A percentile compares a stretch with the other conserved stretches of the same genome.
Conservation (phyloP, 2,329 filamentous ascomycete species). For the Orbilia quercus region DNA sequence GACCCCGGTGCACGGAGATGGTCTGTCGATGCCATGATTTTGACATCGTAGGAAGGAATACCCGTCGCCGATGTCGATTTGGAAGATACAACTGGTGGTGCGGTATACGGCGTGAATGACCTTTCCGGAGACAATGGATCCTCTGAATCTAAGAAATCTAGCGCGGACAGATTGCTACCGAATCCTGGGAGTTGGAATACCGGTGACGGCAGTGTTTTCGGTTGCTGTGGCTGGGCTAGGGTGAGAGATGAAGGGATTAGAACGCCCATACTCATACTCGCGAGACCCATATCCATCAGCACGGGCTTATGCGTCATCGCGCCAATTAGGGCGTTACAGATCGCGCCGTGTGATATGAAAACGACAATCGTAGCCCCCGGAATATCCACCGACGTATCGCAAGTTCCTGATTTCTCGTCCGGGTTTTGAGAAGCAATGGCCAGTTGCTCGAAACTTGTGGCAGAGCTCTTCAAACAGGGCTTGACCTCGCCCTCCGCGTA, state of each 20-base stretch:
- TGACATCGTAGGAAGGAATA: slow-evolving; percentile 73
- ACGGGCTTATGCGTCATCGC: slow-evolving; percentile 92
- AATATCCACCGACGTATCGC: slow-evolving; percentile 72
- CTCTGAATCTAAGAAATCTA: slow-evolving; percentile 24
- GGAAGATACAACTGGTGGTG: slow-evolving; percentile 62
- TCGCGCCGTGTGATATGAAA: slow-evolving; percentile 91
- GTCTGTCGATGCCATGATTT: slow-evolving; percentile 78
- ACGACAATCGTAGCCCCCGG: slow-evolving; percentile 74
- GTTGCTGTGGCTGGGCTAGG: slow-evolving; percentile 11
- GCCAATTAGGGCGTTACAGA: slow-evolving; percentile 93
- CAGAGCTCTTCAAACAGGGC: slow-evolving; percentile 63
- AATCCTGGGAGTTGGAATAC: slow-evolving; percentile 33
- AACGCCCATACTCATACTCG: slow-evolving; percentile 88
- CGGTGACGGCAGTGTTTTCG: not conserved
- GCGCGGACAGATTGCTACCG: not conserved
- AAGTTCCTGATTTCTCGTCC: slow-evolving; percentile 58
- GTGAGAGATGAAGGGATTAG: slow-evolving; percentile 64
- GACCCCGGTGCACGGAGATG: slow-evolving; percentile 69
- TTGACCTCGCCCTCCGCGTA: slow-evolving; percentile 71
- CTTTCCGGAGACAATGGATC: slow-evolving; percentile 29
- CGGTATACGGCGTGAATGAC: slow-evolving; percentile 62
- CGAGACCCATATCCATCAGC: slow-evolving; percentile 87
- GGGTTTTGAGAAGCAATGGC: slow-evolving; percentile 61
- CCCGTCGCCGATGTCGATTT: slow-evolving; percentile 56
- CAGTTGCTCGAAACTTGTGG: slow-evolving; percentile 65